Conservation (phyloP, 2,329 filamentous ascomycete genomes). For the Fusarium annulatum region DNA sequence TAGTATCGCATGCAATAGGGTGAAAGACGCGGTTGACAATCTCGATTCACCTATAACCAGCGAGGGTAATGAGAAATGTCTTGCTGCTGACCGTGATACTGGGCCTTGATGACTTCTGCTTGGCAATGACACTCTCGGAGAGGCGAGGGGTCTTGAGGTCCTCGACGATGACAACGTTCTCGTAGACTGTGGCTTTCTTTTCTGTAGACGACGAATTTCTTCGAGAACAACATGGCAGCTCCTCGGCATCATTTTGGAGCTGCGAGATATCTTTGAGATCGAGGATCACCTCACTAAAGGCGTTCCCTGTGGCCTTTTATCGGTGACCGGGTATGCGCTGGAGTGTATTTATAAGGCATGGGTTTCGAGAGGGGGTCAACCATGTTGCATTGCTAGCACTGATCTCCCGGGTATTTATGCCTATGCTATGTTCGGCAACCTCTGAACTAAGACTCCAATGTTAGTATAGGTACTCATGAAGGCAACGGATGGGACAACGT, state of each 20-base stretch:
- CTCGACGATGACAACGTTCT: background rate
- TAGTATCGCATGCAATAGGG: background rate
- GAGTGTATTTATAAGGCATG: background rate
- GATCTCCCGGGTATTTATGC: rapidly evolving
- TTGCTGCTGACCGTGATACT: background rate
- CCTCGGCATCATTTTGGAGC: background rate
- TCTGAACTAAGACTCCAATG: background rate
- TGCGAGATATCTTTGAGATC: no score
- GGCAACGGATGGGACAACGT: background rate
- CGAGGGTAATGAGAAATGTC: background rate
- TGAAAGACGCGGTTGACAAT: background rate
- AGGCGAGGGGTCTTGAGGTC: background rate
- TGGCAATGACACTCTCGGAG: background rate
- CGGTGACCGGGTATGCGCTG: background rate
- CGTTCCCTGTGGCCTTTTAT: no score
- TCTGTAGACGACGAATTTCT: background rate
- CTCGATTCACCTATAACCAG: background rate
- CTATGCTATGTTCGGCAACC: background rate
- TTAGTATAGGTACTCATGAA: background rate
- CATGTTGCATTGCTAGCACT: background rate
- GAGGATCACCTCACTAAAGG: no score
- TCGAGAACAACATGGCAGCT: background rate
- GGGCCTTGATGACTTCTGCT: background rate
- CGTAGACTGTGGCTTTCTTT: background rate
- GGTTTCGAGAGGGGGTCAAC: background rate